Evolutionary conservation across 2,329 filamentous ascomycete genomes (phyloP), one percentile per base, ranked within the genome.

Genomic region (Monascus ruber): DNA sequence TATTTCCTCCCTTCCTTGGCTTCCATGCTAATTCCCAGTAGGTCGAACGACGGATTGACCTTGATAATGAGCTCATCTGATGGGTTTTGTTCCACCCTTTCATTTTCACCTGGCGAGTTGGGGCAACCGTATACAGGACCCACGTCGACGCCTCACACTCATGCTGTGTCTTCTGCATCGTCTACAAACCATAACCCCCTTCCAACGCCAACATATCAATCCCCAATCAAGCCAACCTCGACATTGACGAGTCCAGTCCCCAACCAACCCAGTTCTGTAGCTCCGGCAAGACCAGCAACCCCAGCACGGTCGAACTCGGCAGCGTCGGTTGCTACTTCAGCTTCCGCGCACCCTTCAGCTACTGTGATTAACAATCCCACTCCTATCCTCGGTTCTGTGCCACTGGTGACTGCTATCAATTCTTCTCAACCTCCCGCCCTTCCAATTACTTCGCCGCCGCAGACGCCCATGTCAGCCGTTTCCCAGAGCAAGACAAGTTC

Each of bases 31-130:
- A 60, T 49, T 45, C 43, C 28, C 52, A 63, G 26, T 45, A 84
- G 81, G 81, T 83, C 83, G 1, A 79, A 72, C 46, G 83, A 88
- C 60, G 83, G 83, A 8, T 70, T 77, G 33, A 87, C 82, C 1
- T 69, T 98, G 24, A 72, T 98, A 36, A 93, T 98, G 67, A 91
- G 87, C n/a, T 98, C 91, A 0, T 95, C 91, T 0, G 91, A 98
- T 60, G 91, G 91, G 0, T 98, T 96, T 67, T 98, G 91, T 60
- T 98, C 91, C 0, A 83, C 85, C 0, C 70, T 98, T 5, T 83
- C 87, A 0, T 98, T 98, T 56, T 64, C 76, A 1, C 70, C 83
- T 2, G 85, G 85, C 6, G 91, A 98, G 60, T 69, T 98, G 1
- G 91, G 91, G 8, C 80, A 89, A 47, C 66, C 79, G 4, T 93